Evolutionary conservation across 2,329 filamentous ascomycete species (phyloP).

Genomic region (Trichoderma pleuroti): DNA sequence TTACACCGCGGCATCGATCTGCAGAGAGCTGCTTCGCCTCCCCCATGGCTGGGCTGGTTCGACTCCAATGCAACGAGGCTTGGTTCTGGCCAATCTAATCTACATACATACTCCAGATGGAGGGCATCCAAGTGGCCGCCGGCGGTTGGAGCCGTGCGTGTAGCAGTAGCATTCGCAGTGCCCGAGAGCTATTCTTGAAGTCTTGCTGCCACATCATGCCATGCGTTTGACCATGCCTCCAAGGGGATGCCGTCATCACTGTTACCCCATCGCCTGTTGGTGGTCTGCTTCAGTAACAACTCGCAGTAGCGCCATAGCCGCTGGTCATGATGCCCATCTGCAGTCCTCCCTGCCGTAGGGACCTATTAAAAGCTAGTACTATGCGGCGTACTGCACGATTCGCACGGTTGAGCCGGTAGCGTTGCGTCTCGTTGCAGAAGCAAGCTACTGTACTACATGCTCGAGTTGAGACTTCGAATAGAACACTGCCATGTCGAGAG

Average conservation of each 20-base stretch:
- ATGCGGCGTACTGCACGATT: background rate
- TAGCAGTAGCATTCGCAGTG: background rate
- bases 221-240: background rate
- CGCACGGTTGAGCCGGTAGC: background rate
- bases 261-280: background rate
- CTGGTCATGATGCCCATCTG: background rate
- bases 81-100: constrained; percentile 2
- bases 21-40: constrained; percentile 18
- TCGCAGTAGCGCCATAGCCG: constrained; percentile 10
- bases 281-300: constrained; percentile 1
- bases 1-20: constrained; percentile 17
- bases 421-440: background rate
- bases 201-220: constrained; percentile 4
- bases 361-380: background rate
- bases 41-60: background rate
- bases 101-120: background rate
- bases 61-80: background rate
- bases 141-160: background rate
- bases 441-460: background rate
- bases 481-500: constrained; percentile 7
- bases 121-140: background rate
- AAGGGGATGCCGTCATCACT: background rate
- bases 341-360: background rate
- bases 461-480: background rate
- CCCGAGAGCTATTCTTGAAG: background rate